These are phyloP conservation scores for Pseudocercospora ulei DNA, from an alignment of 2,329 filamentous ascomycete genomes.

Conservation along the genomic window DNA sequence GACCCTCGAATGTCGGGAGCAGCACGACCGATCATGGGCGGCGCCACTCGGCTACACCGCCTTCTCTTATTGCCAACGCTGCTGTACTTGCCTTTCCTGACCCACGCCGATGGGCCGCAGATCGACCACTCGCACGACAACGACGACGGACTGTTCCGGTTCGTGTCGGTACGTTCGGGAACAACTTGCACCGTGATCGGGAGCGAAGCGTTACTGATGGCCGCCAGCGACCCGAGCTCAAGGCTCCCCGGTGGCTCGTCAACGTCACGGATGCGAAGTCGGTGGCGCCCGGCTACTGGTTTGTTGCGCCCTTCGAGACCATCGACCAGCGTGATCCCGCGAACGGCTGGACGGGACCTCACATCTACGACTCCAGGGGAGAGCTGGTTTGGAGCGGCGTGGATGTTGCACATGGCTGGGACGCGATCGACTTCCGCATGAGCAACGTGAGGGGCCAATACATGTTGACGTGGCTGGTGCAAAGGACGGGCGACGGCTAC, in stretches of 20 bases:
- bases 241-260: slow-evolving; percentile 14
- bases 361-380: slow-evolving; percentile 15
- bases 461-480: slow-evolving; percentile 14
- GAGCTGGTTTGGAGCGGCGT: slow-evolving; percentile 16
- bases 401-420: slow-evolving; percentile 1
- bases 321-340: slow-evolving; percentile 13
- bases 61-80: slow-evolving; percentile 7
- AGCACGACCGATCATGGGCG: slow-evolving; percentile 1
- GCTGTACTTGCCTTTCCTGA: slow-evolving; percentile 3
- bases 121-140: slow-evolving; percentile 7
- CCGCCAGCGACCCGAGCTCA: slow-evolving; percentile 12
- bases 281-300: slow-evolving; percentile 15
- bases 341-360: slow-evolving; percentile 16
- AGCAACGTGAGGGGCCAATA: slow-evolving; percentile 16
- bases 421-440: slow-evolving; percentile 17
- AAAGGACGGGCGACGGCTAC: slow-evolving; percentile 10
- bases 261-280: slow-evolving; percentile 10
- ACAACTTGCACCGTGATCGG: too few species aligned
- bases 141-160: slow-evolving; percentile 4
- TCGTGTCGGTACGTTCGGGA: slow-evolving; percentile 5
- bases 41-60: slow-evolving; percentile 3
- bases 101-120: not conserved
- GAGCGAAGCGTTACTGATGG: too few species aligned
- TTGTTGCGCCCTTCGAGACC: slow-evolving; percentile 12
- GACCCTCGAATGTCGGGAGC: slow-evolving; percentile 3